phyloP scores from a whole-genome alignment of 306 rosid species.

The Vigna nakashimae region DNA sequence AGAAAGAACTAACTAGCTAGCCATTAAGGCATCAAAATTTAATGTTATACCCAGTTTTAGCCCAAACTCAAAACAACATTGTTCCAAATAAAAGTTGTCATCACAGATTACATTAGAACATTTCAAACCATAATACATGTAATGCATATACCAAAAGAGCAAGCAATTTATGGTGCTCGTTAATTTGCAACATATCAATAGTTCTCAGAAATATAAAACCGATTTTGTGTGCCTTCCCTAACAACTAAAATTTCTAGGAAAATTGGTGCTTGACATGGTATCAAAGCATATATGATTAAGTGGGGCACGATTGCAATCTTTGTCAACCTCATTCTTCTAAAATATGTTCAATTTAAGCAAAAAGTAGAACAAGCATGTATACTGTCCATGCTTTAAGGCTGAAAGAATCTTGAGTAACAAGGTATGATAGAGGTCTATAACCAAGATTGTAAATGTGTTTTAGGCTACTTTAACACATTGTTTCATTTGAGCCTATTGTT shows the following conservation, averaged over 20 bases:
- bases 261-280: not conserved
- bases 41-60: not conserved
- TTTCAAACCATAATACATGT: not conserved
- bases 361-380: not conserved
- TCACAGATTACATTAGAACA: not conserved
- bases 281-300: not conserved
- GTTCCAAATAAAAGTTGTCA: not conserved
- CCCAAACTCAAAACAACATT: slow-evolving; percentile 5
- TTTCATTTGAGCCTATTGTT: no score
- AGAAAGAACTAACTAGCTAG: not conserved
- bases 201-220: not conserved
- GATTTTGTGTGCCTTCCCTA: not conserved
- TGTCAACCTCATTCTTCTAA: no score
- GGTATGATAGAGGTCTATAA: not conserved
- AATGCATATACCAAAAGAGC: not conserved
- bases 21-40: not conserved
- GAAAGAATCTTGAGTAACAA: not conserved
- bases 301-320: not conserved
- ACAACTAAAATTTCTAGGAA: not conserved
- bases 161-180: not conserved
- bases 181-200: not conserved
- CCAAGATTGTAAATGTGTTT: no score
- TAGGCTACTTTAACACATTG: no score
- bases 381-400: not conserved
- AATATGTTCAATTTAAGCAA: not conserved